phyloP scores from a whole-genome alignment of 352 stramenopile species.

The Pythium angustatum region DNA sequence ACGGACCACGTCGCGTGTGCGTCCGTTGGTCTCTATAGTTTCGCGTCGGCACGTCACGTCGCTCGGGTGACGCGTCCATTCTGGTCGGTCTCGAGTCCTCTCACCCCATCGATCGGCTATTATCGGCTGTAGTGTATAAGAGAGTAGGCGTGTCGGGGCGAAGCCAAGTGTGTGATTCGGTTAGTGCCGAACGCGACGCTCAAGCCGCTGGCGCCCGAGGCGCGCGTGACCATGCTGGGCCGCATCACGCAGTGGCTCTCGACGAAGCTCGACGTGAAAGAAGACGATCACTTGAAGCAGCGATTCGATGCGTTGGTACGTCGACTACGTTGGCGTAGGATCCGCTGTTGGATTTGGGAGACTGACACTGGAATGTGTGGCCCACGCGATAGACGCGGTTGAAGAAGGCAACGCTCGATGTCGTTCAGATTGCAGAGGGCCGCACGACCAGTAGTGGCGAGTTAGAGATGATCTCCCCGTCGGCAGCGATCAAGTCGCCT shows the following conservation, averaged over 20 bases:
- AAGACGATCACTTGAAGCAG: constrained; percentile 49
- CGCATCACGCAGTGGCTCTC: constrained; percentile 70
- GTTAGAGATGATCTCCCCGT: constrained; percentile 12
- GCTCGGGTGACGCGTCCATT: background rate
- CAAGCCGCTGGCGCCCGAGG: too few species aligned
- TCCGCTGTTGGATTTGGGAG: too few species aligned
- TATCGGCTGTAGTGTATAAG: constrained; percentile 20
- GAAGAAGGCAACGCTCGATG: constrained; percentile 68
- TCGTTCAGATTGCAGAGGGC: constrained; percentile 36
- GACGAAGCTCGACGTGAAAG: constrained; percentile 54
- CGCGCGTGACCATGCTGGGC: constrained; percentile 49
- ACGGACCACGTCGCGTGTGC: too few species aligned
- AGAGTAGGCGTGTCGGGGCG: too few species aligned
- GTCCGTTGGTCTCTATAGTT: too few species aligned
- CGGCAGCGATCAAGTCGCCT: constrained; percentile 13
- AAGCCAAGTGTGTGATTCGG: too few species aligned
- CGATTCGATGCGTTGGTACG: constrained; percentile 67
- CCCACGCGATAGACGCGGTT: constrained; percentile 58
- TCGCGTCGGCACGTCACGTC: constrained; percentile 13
- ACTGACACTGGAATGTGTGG: too few species aligned
- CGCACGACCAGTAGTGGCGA: constrained; percentile 32
- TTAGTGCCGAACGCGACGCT: too few species aligned
- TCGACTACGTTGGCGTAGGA: constrained; percentile 7
- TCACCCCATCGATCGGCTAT: constrained; percentile 7
- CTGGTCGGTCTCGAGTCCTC: background rate